A percentile compares a stretch with the other conserved stretches of the same genome.
phyloP scores from a whole-genome alignment of 805 yeast genomes.

The Danielia oregonensis region DNA sequence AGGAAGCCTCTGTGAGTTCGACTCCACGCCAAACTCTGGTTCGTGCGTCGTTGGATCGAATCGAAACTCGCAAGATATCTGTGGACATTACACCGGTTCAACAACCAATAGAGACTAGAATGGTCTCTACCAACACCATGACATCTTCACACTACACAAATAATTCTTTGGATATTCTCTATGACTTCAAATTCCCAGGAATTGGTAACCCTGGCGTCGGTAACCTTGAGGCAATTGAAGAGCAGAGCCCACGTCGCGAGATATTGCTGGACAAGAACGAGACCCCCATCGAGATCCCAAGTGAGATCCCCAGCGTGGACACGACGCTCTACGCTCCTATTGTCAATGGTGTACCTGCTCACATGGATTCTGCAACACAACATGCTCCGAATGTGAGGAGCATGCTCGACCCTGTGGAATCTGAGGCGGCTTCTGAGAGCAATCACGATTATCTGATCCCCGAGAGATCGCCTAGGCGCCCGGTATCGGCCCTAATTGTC shows the following conservation, averaged over 20 bases:
- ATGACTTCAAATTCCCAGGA: slow-evolving; percentile 11
- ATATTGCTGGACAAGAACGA: too few relatives aligned
- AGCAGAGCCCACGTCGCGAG: background rate
- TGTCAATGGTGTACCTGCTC: background rate
- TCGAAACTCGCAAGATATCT: too few relatives aligned
- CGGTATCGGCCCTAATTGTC: too few relatives aligned
- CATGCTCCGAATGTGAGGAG: too few relatives aligned
- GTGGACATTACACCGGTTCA: background rate
- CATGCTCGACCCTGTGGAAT: background rate
- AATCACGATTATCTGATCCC: too few relatives aligned
- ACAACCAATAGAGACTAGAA: background rate
- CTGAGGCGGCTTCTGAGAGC: background rate
- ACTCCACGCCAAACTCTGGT: background rate
- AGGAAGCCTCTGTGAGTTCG: slow-evolving; percentile 6
- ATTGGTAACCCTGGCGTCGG: background rate
- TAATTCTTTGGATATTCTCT: slow-evolving; percentile 7
- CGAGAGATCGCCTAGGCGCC: background rate
- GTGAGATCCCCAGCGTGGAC: background rate
- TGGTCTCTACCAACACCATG: slow-evolving; percentile 1
- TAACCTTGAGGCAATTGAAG: background rate
- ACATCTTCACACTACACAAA: slow-evolving; percentile 10
- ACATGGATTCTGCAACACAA: background rate
- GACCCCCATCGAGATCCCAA: background rate
- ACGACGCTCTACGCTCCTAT: background rate
- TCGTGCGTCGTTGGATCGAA: slow-evolving; percentile 1